Evolutionary conservation across 1,284 basidiomycete species (phyloP).

Genomic region (Pholiota adiposa): DNA sequence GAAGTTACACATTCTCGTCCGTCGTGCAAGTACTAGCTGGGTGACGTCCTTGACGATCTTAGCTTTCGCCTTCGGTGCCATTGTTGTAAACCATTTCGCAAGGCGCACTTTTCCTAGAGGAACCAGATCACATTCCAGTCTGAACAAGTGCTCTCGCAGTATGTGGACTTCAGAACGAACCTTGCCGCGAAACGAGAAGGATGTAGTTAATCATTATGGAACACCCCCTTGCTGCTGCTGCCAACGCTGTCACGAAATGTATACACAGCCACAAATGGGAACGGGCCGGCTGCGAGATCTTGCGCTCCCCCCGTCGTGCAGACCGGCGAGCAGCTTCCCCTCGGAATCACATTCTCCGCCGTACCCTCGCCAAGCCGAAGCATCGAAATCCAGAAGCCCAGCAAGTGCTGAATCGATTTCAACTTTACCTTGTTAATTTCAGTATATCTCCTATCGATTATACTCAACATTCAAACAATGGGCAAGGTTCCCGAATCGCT

Average conservation of each 20-base stretch:
- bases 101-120: constrained; percentile 91
- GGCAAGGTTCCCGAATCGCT: background rate
- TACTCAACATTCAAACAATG: background rate
- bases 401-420: background rate
- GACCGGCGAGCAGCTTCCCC: background rate
- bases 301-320: background rate
- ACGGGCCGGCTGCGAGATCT: background rate
- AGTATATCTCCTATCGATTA: background rate
- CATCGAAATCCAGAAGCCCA: background rate
- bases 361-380: background rate
- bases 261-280: constrained; percentile 19
- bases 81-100: constrained; percentile 98
- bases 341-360: background rate
- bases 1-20: constrained; percentile 99
- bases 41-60: constrained; percentile 99
- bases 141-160: constrained; percentile 9
- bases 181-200: constrained; percentile 96
- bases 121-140: constrained; percentile 15
- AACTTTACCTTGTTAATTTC: background rate
- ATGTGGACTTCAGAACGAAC: constrained; percentile 45
- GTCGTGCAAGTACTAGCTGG: constrained; percentile 93
- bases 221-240: background rate
- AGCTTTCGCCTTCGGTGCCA: constrained; percentile 91
- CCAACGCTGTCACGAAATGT: constrained; percentile 2
- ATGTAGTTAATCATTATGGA: constrained; percentile 86